A percentile compares a stretch with the other conserved stretches of the same genome.
phyloP scores from a whole-genome alignment of 2,329 filamentous ascomycete genomes.

The Phaeomoniella chlamydospora region DNA sequence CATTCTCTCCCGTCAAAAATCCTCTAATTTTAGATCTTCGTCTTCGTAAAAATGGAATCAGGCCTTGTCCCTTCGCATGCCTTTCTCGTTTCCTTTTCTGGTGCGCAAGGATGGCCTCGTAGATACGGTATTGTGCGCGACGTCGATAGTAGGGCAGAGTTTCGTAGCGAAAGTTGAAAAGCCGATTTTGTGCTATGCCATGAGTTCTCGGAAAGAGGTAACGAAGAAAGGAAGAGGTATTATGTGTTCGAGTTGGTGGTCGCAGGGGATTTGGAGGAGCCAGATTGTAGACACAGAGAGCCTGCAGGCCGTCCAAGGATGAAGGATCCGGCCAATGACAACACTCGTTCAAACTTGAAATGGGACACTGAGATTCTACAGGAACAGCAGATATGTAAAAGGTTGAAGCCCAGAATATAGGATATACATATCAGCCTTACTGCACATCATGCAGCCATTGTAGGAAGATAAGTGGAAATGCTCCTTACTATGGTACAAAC shows the following conservation, averaged over 20 bases:
- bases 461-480: too few species aligned
- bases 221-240: conserved; percentile 35
- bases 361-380: too few species aligned
- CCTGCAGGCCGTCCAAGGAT: too few species aligned
- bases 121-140: conserved; percentile 60
- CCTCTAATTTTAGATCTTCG: conserved; percentile 18
- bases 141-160: conserved; percentile 58
- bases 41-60: conserved; percentile 25
- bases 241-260: conserved; percentile 1
- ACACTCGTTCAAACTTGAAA: too few species aligned
- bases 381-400: too few species aligned
- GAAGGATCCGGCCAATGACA: too few species aligned
- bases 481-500: too few species aligned
- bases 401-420: too few species aligned
- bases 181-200: conserved; percentile 48
- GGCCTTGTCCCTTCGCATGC: conserved; percentile 31
- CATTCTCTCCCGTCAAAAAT: conserved; percentile 13
- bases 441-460: too few species aligned
- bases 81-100: conserved; percentile 41
- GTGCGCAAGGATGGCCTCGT: conserved; percentile 54
- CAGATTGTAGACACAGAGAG: too few species aligned
- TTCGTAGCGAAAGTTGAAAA: conserved; percentile 60
- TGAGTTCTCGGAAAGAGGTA: conserved; percentile 55
- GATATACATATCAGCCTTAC: too few species aligned
- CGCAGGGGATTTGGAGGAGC: conserved; percentile 1